These are phyloP conservation scores for Geotrichum australiense DNA, from an alignment of 1,139 yeast species.

Conservation along the genomic window DNA sequence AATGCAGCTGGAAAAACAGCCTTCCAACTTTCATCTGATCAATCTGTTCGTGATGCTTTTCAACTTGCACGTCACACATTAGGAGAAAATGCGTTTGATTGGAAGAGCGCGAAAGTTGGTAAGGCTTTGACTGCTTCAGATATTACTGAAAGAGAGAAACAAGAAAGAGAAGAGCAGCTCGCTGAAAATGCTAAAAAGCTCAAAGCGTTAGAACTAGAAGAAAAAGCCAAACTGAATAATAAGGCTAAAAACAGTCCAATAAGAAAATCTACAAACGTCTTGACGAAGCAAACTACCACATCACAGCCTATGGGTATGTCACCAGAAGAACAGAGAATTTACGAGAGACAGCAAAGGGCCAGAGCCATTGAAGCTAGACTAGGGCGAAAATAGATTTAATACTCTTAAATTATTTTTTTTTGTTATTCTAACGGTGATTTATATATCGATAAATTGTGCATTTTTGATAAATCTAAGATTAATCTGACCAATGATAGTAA, in stretches of 20 bases:
- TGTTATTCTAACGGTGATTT: no score
- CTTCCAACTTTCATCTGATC: constrained; percentile 45
- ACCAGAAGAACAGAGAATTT: constrained; percentile 35
- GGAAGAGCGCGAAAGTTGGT: constrained; percentile 50
- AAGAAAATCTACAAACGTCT: constrained; percentile 28
- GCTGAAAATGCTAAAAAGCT: constrained; percentile 37
- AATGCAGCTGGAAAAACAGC: constrained; percentile 60
- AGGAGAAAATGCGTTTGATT: constrained; percentile 45
- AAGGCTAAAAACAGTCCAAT: no score
- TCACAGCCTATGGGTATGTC: no score
- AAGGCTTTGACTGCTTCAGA: constrained; percentile 58
- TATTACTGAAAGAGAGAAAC: constrained; percentile 41
- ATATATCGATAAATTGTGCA: no score
- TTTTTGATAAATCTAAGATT: no score
- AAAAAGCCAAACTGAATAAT: constrained; percentile 24
- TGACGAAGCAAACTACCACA: no score
- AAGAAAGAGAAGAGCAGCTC: constrained; percentile 37
- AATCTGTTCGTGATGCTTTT: constrained; percentile 47
- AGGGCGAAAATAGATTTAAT: constrained; percentile 22
- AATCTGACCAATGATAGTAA: no score
- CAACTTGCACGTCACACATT: constrained; percentile 59
- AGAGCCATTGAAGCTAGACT: constrained; percentile 94
- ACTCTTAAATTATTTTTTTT: no score
- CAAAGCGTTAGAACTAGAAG: constrained; percentile 30
- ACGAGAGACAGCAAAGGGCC: constrained; percentile 89